A percentile compares a stretch with the other conserved stretches of the same genome.
Conservation (phyloP, 768 basidiomycete species). For the Mycena leptocephala region DNA sequence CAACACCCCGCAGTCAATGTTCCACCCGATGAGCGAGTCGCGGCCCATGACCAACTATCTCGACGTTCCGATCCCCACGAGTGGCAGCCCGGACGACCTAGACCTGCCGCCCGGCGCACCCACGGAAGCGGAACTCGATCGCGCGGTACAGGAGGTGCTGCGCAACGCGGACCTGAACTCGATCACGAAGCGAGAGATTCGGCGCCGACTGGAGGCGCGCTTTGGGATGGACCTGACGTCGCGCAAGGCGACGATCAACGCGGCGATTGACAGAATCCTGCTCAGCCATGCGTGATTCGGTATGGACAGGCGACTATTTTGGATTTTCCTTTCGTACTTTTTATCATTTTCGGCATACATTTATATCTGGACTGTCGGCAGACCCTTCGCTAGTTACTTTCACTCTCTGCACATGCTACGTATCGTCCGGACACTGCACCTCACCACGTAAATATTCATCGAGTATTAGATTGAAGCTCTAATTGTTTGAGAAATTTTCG, state of each 20-base stretch:
- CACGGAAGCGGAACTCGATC: conserved; percentile 81
- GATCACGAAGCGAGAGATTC: conserved; percentile 93
- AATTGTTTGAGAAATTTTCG: neutral
- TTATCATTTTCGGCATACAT: neutral
- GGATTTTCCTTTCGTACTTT: neutral
- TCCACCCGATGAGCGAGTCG: conserved; percentile 61
- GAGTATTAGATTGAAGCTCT: too few species aligned
- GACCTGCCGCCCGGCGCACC: conserved; percentile 67
- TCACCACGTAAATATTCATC: conserved; percentile 2
- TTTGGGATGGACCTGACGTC: conserved; percentile 85
- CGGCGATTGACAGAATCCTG: conserved; percentile 82
- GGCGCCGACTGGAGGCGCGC: conserved; percentile 85
- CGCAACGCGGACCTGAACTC: conserved; percentile 88
- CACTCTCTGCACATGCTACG: conserved; percentile 9
- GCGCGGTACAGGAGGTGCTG: conserved; percentile 81
- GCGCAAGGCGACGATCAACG: conserved; percentile 83
- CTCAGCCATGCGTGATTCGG: conserved; percentile 60
- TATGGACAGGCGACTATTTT: neutral
- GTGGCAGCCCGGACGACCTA: conserved; percentile 67
- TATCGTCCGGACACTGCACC: conserved; percentile 7
- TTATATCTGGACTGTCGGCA: conserved; percentile 22
- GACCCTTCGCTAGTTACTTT: conserved; percentile 13
- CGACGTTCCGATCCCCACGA: conserved; percentile 75
- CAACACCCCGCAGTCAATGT: conserved; percentile 76
- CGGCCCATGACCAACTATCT: conserved; percentile 85